Conservation (phyloP, 805 yeast species). For the Wilhelminamyces savonicus region DNA sequence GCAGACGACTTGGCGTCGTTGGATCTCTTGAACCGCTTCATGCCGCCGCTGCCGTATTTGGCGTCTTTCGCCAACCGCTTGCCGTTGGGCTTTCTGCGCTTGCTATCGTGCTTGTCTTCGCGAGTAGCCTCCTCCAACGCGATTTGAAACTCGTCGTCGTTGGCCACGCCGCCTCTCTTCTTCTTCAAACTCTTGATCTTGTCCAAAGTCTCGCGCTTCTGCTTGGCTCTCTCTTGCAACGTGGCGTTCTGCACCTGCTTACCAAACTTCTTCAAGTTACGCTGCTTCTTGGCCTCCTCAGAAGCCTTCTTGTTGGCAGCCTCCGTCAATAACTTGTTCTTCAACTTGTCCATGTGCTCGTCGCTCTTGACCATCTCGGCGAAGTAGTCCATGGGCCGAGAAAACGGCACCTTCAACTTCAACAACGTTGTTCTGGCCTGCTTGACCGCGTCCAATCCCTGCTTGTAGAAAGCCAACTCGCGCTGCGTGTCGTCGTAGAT, state of each 20-base stretch:
- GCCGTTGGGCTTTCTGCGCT: constrained; percentile 52
- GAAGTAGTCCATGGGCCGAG: constrained; percentile 92
- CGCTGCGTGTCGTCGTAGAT: constrained; percentile 94
- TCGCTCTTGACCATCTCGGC: constrained; percentile 98
- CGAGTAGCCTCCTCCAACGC: constrained; percentile 90
- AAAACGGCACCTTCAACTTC: constrained; percentile 74
- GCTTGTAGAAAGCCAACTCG: constrained; percentile 92
- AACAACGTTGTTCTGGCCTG: constrained; percentile 62
- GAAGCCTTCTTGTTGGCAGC: constrained; percentile 81
- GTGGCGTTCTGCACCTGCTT: constrained; percentile 95
- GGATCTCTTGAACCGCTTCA: constrained; percentile 64
- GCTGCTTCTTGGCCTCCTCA: constrained; percentile 90
- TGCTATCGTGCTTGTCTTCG: constrained; percentile 38
- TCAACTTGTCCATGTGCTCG: constrained; percentile 95
- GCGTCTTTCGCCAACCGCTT: constrained; percentile 67
- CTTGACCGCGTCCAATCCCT: constrained; percentile 79
- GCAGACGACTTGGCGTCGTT: constrained; percentile 69
- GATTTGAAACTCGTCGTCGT: constrained; percentile 74
- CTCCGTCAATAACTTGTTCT: constrained; percentile 72
- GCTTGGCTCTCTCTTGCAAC: constrained; percentile 87
- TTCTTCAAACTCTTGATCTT: constrained; percentile 86
- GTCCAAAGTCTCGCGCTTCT: constrained; percentile 84
- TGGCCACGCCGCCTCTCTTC: constrained; percentile 72
- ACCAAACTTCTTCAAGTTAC: constrained; percentile 93
- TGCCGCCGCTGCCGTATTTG: constrained; percentile 75